These are phyloP conservation scores for Bruguiera sexangula DNA, from an alignment of 345 rosid species.

Conservation along the genomic window DNA sequence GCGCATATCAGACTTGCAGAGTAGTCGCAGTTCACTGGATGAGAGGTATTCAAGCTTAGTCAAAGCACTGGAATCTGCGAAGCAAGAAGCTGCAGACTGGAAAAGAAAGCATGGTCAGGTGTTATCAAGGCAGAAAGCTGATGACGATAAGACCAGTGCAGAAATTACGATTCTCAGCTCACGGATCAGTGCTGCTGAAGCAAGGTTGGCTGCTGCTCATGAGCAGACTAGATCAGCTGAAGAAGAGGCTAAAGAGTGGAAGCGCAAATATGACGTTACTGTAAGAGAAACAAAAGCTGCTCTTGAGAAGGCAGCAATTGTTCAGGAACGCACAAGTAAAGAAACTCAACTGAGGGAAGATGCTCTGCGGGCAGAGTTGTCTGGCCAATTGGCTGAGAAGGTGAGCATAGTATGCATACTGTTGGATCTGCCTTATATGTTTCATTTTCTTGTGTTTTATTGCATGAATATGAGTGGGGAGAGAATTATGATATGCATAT, in stretches of 20 bases:
- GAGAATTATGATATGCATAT: constrained; percentile 7
- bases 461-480: neutral
- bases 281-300: constrained; percentile 89
- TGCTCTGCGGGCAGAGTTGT: constrained; percentile 72
- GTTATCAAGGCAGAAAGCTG: constrained; percentile 69
- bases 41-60: constrained; percentile 76
- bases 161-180: constrained; percentile 79
- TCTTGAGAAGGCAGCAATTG: constrained; percentile 83
- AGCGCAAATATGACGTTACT: constrained; percentile 82
- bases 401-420: constrained; percentile 22
- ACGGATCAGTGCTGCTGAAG: constrained; percentile 85
- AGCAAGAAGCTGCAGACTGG: constrained; percentile 73
- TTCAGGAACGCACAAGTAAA: constrained; percentile 76
- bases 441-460: neutral
- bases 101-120: constrained; percentile 67
- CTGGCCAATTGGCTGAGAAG: constrained; percentile 58
- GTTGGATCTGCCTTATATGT: constrained; percentile 4
- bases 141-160: constrained; percentile 63
- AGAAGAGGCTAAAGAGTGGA: constrained; percentile 95
- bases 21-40: constrained; percentile 67
- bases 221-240: constrained; percentile 86
- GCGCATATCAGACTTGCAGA: constrained; percentile 73
- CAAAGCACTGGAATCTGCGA: constrained; percentile 67
- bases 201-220: constrained; percentile 90
- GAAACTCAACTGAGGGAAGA: constrained; percentile 87